Evolutionary conservation across 352 stramenopile species (phyloP).

Genomic region (Pythium oligandrum): DNA sequence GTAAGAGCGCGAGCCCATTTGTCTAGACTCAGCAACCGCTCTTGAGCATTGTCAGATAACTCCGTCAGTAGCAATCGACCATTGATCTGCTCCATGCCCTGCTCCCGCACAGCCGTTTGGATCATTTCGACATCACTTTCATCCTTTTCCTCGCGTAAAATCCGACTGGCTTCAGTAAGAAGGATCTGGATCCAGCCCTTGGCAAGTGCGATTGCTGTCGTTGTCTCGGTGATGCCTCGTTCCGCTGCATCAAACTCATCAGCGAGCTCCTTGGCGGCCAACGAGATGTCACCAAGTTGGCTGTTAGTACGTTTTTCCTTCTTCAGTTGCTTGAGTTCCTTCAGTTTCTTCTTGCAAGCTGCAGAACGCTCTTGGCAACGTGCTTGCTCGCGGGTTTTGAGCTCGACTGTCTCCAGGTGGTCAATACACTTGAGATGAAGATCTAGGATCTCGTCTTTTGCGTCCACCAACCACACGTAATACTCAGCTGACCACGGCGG

Average conservation of each 20-base stretch:
- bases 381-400: constrained; percentile 31
- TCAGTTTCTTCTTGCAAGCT: constrained; percentile 38
- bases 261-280: constrained; percentile 39
- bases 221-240: constrained; percentile 24
- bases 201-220: constrained; percentile 34
- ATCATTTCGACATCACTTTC: constrained; percentile 23
- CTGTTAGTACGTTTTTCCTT: constrained; percentile 7
- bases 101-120: constrained; percentile 18
- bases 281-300: constrained; percentile 18
- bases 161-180: constrained; percentile 34
- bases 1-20: constrained; percentile 28
- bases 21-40: constrained; percentile 31
- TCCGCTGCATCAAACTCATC: constrained; percentile 51
- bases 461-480: constrained; percentile 54
- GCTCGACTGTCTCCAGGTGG: constrained; percentile 28
- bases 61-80: constrained; percentile 26
- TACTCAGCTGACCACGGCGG: constrained; percentile 71
- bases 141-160: constrained; percentile 26
- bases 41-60: constrained; percentile 25
- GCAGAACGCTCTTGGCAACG: constrained; percentile 37
- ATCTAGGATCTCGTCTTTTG: constrained; percentile 44
- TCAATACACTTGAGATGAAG: constrained; percentile 35
- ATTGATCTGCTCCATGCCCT: constrained; percentile 27
- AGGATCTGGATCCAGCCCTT: constrained; percentile 40
- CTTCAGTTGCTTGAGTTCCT: constrained; percentile 18